phyloP scores from a whole-genome alignment of 345 rosid genomes.

The Eucalyptus shirleyi region DNA sequence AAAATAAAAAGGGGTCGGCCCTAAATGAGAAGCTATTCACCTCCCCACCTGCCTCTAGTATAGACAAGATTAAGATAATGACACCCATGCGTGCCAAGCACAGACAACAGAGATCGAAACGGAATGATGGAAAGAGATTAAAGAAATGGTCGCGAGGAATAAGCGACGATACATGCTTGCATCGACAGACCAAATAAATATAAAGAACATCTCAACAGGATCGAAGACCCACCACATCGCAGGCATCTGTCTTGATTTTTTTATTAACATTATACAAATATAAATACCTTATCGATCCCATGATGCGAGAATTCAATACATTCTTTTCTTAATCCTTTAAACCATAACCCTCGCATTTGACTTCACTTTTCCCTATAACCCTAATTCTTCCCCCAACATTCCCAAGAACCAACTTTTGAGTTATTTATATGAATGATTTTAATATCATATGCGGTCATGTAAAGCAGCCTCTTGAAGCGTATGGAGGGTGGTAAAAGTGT shows the following conservation, averaged over 20 bases:
- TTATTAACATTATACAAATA: not conserved
- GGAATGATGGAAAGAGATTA: not conserved
- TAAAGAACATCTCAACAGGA: not conserved
- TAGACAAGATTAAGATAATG: not conserved
- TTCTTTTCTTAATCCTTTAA: conserved; percentile 3
- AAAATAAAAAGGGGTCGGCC: not conserved
- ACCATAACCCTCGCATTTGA: conserved; percentile 8
- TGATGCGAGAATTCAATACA: conserved; percentile 1
- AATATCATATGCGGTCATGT: not conserved
- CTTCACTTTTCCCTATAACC: not conserved
- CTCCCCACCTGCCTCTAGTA: not conserved
- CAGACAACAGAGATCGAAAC: not conserved
- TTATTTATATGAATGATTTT: not conserved
- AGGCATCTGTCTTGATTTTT: not conserved
- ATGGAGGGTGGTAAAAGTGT: not conserved
- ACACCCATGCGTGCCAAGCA: not conserved
- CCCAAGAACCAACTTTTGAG: not conserved
- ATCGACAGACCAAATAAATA: not conserved
- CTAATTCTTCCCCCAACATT: not conserved
- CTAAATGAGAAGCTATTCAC: not conserved
- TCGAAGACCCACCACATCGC: not conserved
- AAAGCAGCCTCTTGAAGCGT: conserved; percentile 4
- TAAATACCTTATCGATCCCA: not conserved
- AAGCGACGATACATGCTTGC: not conserved
- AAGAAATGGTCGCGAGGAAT: not conserved